Evolutionary conservation across 208 protist genomes (phyloP).

Genomic region (Leishmania guyanensis): DNA sequence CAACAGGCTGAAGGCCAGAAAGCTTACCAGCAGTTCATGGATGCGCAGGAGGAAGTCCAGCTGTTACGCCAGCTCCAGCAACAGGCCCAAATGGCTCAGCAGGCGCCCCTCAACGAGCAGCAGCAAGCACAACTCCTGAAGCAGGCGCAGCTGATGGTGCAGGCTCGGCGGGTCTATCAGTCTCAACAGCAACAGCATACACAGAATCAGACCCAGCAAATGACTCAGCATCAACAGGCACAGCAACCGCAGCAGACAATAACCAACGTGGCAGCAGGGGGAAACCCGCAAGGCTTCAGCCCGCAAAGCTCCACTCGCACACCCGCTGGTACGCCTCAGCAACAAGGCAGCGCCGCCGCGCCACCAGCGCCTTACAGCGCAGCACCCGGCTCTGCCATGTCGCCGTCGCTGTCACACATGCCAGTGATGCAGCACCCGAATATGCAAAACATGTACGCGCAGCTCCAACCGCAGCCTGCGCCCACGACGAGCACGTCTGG

Average conservation of each 20-base stretch:
- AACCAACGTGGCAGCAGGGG: slow-evolving; percentile 5
- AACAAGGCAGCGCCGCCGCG: slow-evolving; percentile 30
- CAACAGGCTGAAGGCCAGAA: slow-evolving; percentile 11
- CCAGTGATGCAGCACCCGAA: not conserved
- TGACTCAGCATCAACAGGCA: slow-evolving; percentile 29
- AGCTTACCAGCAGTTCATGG: slow-evolving; percentile 21
- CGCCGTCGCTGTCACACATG: not conserved
- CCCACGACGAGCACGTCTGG: not conserved
- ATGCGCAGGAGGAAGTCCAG: slow-evolving; percentile 32
- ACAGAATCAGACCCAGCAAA: slow-evolving; percentile 26
- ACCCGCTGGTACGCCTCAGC: slow-evolving; percentile 20
- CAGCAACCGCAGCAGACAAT: slow-evolving; percentile 19
- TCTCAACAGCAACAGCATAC: slow-evolving; percentile 25
- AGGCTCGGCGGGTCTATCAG: slow-evolving; percentile 15
- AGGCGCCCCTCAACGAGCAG: slow-evolving; percentile 16
- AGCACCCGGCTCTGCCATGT: not conserved
- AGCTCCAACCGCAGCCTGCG: slow-evolving; percentile 2
- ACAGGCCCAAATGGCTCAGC: slow-evolving; percentile 13
- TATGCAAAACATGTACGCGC: not conserved
- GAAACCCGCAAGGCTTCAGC: not conserved
- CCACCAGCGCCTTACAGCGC: slow-evolving; percentile 10
- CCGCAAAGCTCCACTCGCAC: slow-evolving; percentile 8
- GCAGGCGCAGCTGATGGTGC: slow-evolving; percentile 22
- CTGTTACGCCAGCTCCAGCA: slow-evolving; percentile 19
- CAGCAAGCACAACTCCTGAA: slow-evolving; percentile 25